Conservation (phyloP, 2,329 filamentous ascomycete species). For the Stagonosporopsis chrysanthemi region DNA sequence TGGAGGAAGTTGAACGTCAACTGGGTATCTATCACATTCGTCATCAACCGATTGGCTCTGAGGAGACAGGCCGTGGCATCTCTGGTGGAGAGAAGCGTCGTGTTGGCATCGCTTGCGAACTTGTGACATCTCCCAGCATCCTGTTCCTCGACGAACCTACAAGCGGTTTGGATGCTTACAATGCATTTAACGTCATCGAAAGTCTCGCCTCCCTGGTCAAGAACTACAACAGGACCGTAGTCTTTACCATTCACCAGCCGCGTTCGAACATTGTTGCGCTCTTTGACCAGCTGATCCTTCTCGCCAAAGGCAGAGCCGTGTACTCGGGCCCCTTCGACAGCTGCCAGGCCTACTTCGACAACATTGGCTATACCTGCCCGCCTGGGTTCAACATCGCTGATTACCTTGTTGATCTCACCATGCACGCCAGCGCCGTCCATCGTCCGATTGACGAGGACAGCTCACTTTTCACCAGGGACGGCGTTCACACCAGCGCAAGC, state of each 20-base stretch:
- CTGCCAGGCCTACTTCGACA: conserved; percentile 92
- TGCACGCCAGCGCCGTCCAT: conserved; percentile 79
- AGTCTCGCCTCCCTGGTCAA: conserved; percentile 94
- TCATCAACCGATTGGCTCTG: conserved; percentile 93
- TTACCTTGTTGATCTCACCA: conserved; percentile 95
- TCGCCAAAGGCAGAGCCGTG: conserved; percentile 88
- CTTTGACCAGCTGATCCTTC: conserved; percentile 90
- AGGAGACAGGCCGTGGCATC: conserved; percentile 93
- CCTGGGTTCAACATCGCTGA: conserved; percentile 99
- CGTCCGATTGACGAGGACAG: conserved; percentile 64
- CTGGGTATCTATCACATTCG: conserved; percentile 94
- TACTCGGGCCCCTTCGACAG: conserved; percentile 90
- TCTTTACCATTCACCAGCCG: conserved; percentile 98
- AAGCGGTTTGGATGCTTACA: conserved; percentile 93
- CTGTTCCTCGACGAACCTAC: conserved; percentile 97
- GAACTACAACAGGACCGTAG: conserved; percentile 94
- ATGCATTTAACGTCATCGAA: conserved; percentile 97
- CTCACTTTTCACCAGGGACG: conserved; percentile 67
- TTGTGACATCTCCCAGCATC: conserved; percentile 96
- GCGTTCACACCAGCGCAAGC: conserved; percentile 77
- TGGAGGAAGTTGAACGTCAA: conserved; percentile 92
- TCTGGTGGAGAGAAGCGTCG: conserved; percentile 96
- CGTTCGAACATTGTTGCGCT: conserved; percentile 97
- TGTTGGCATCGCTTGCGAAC: conserved; percentile 95
- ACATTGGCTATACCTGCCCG: conserved; percentile 89